Conservation (phyloP, 352 stramenopile species). For the Phytopythium montanum region DNA sequence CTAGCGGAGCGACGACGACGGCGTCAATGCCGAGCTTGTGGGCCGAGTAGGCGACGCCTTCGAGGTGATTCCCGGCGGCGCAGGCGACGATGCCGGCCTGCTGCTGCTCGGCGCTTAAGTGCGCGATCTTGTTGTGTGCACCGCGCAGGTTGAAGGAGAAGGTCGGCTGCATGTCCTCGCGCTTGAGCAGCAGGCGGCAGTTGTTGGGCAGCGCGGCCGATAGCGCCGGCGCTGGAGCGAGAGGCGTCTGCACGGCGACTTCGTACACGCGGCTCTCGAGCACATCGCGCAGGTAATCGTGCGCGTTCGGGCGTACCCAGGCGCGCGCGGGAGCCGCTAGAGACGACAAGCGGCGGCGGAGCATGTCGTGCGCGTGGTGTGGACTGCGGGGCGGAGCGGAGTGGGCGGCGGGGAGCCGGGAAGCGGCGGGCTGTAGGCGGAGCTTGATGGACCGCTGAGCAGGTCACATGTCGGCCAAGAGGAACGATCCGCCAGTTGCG, state of each 20-base stretch:
- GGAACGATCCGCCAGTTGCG: conserved; percentile 14
- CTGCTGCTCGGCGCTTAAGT: conserved; percentile 77
- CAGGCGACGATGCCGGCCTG: conserved; percentile 80
- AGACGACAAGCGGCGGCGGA: conserved; percentile 28
- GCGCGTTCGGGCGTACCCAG: conserved; percentile 65
- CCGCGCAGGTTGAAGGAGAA: conserved; percentile 99
- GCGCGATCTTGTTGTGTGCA: conserved; percentile 99
- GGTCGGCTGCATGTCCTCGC: conserved; percentile 97
- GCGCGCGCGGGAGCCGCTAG: conserved; percentile 21
- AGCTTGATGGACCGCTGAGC: background rate
- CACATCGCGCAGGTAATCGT: conserved; percentile 76
- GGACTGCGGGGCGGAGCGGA: background rate
- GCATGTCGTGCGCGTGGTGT: conserved; percentile 25
- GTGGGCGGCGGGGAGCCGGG: background rate
- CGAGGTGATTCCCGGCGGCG: conserved; percentile 94
- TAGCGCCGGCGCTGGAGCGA: conserved; percentile 53
- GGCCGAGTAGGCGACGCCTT: conserved; percentile 95
- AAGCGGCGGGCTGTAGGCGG: too few relatives aligned
- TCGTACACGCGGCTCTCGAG: conserved; percentile 86
- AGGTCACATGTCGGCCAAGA: conserved; percentile 6
- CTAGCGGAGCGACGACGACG: conserved; percentile 96
- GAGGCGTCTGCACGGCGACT: conserved; percentile 69
- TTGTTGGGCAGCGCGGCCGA: conserved; percentile 47
- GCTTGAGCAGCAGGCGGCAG: conserved; percentile 88
- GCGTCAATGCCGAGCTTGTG: conserved; percentile 92